Evolutionary conservation across 2,329 filamentous ascomycete species (phyloP), one percentile per base, ranked within the genome.

Genomic region (Clonostachys solani): DNA sequence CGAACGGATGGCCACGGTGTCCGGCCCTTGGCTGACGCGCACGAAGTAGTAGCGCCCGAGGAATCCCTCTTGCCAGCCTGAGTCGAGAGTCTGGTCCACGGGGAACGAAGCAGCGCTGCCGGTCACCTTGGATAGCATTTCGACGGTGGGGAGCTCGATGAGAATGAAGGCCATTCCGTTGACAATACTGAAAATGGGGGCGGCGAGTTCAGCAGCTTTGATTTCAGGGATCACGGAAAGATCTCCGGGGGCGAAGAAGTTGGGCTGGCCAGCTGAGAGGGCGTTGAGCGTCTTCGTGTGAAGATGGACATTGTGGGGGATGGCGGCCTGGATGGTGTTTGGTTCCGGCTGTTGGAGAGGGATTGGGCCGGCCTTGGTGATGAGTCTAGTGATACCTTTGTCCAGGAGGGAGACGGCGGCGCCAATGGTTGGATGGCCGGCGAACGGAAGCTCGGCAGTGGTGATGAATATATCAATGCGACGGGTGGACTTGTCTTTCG

Each of bases 141-240:
- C 80, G 10, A 89, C 63, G 46, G 73, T 75, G 0, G 78, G 71
- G 17, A 94, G 69, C 53, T 79, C 68, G 13, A 87, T 70, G 33
- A 89, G 75, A n/a, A 81, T 65, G 62, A 90, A 91, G 1, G 80
- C 80, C 83, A 92, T 86, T 43, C 87, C 88, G 41, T 80, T 81
- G 35, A 90, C 86, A 42, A 90, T 80, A 52, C 78, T 83, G 47
- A 83, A 74, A 16, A 80, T 57, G 15, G 77, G 74, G 9, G 75
- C 71, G 12, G 55, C 49, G 33, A 68, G 53, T 61, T 73, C 69
- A 5, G 64, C 63, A n/a, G 59, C 46, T 18, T 59, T 58, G 44
- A 72, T 59, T 5, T 49, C 50, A 0, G 52, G 41, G 33, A 64
- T 57, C 8, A 50, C 16, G 17, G 62, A 60, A 12, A 71, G 59